Percentiles rank a stretch among this genome's conserved stretches.
Evolutionary conservation across 495 filamentous ascomycete species (phyloP).

Genomic region (Penicillium arizonense): DNA sequence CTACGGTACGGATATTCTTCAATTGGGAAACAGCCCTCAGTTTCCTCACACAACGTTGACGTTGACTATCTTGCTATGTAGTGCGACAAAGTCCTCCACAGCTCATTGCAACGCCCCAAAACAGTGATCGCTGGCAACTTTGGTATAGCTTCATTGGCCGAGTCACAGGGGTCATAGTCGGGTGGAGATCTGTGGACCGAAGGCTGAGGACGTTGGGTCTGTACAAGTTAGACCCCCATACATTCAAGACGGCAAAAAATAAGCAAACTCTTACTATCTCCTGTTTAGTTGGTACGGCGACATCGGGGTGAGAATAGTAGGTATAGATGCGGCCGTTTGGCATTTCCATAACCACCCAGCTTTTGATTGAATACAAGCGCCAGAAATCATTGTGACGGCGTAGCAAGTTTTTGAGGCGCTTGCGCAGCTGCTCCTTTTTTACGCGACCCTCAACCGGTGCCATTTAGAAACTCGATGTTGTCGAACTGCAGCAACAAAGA

Average conservation of each 20-base stretch:
- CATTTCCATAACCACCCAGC: slow-evolving; percentile 13
- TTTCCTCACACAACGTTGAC: too few relatives aligned
- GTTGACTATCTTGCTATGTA: too few relatives aligned
- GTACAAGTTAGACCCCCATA: neutral
- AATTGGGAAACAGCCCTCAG: too few relatives aligned
- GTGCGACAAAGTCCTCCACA: too few relatives aligned
- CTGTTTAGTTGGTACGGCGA: neutral
- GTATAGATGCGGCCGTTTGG: slow-evolving; percentile 15
- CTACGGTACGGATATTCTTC: too few relatives aligned
- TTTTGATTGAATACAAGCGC: slow-evolving; percentile 14
- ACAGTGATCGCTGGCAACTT: too few relatives aligned
- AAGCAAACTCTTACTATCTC: slow-evolving; percentile 1
- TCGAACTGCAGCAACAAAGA: too few relatives aligned
- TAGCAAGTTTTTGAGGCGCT: slow-evolving; percentile 18
- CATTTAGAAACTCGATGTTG: too few relatives aligned
- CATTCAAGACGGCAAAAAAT: neutral
- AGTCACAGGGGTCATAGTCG: slow-evolving; percentile 21
- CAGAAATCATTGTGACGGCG: slow-evolving; percentile 17
- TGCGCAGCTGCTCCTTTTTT: slow-evolving; percentile 19
- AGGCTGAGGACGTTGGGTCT: neutral
- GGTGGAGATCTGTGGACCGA: slow-evolving; percentile 32
- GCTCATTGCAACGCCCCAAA: too few relatives aligned
- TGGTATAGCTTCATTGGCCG: too few relatives aligned
- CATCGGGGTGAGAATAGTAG: slow-evolving; percentile 9
- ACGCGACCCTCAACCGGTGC: neutral